Base-by-base conservation (phyloP, 371 early-diverging fungal species). In the Gilbertella persicaria region DNA sequence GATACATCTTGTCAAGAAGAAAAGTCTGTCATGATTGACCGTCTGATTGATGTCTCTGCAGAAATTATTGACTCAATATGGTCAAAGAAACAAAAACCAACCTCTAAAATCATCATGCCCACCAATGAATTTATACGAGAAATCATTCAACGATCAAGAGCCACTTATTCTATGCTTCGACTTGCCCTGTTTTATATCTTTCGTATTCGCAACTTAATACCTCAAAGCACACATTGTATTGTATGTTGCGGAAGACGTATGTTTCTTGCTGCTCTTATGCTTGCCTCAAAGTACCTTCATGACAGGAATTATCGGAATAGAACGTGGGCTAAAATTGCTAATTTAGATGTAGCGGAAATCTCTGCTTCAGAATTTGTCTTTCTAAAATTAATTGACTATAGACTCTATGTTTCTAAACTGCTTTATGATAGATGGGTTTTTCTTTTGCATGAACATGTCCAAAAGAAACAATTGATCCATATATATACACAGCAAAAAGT, bases 291-390 rank as follows among this genome's bases (percentile, higher is more conserved):
- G 57, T 89, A 87, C 41, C 70, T 87, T 35, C 77, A 79, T 44
- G 89, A 89, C 58, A 80, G 82, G 57, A 82, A 87, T 45, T 88
- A 86, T 50, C 73, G 83, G 26, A 89, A 86, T 75, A 75, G 73
- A 43, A 84, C 86, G 7, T 89, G 90, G 90, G 75, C 84, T 55
- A 80, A 82, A 66, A 81, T 90, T 33, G 82, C 91, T 14, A 77
- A 80, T 37, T 77, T 89, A 17, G 69, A 79, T 10, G 67, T 86
- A 4, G 29, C 69, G 3, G 87, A 91, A 74, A 80, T 92, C 62
- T 83, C 83, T 62, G 78, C 79, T 26, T 79, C 88, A 50, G 89
- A 89, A 73, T 55, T 78, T n/a, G 79, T 73, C 14, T 89, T 89
- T 57, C 51, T 89, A 26, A 67, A 79, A 42, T 67, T 87, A 56